Conservation (phyloP, 2,329 filamentous ascomycete species). For the Clonostachys rhizophaga region DNA sequence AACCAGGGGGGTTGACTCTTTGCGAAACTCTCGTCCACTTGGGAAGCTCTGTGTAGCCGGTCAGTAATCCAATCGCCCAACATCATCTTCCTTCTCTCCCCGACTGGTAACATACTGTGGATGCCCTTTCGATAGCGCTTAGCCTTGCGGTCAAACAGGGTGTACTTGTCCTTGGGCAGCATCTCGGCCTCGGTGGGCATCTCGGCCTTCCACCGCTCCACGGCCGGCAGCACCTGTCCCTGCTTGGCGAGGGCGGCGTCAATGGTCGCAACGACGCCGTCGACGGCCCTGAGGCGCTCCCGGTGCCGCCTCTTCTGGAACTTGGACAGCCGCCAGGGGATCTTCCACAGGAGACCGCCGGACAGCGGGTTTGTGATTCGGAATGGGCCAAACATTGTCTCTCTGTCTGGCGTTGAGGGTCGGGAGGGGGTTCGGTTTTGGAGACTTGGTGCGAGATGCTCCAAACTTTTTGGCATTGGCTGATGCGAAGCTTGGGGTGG, state of each 20-base stretch:
- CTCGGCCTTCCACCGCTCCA: slow-evolving; percentile 89
- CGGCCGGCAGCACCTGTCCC: slow-evolving; percentile 66
- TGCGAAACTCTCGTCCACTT: slow-evolving; percentile 97
- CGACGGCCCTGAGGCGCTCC: slow-evolving; percentile 76
- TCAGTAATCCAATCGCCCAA: neutral
- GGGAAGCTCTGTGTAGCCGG: slow-evolving; percentile 55
- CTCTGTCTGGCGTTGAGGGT: too few species aligned
- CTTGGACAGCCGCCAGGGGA: slow-evolving; percentile 88
- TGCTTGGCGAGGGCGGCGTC: slow-evolving; percentile 72
- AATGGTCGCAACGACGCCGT: slow-evolving; percentile 79
- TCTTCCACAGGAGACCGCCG: slow-evolving; percentile 91
- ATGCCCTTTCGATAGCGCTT: slow-evolving; percentile 96
- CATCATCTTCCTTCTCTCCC: neutral
- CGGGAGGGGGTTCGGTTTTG: neutral
- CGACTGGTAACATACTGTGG: slow-evolving; percentile 68
- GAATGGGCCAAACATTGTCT: slow-evolving; percentile 77
- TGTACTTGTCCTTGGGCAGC: slow-evolving; percentile 96
- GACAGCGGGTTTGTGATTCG: slow-evolving; percentile 72
- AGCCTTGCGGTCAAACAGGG: slow-evolving; percentile 93
- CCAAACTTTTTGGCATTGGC: neutral
- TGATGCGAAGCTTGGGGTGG: slow-evolving; percentile 4
- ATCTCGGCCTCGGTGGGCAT: slow-evolving; percentile 97
- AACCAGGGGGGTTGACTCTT: slow-evolving; percentile 89
- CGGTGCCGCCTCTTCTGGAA: slow-evolving; percentile 89
- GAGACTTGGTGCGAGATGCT: neutral